Evolutionary conservation across 257 asterid genomes (phyloP).

Genomic region (Nicotiana otophora): DNA sequence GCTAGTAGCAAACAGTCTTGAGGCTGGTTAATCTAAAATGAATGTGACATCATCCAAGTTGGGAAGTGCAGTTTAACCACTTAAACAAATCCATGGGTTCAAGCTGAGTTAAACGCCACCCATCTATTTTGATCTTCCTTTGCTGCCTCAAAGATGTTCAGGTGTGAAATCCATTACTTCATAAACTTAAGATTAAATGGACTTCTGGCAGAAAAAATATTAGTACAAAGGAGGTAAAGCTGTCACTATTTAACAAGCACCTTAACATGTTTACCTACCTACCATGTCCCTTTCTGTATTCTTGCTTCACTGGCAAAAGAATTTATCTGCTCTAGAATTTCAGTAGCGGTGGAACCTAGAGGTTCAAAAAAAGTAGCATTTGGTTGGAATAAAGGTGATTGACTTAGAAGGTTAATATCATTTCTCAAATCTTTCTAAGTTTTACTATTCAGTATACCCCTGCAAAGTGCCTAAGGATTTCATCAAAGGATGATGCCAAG

Average conservation of each 20-base stretch:
- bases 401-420: not conserved
- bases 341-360: not conserved
- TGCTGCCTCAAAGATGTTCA: not conserved
- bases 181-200: not conserved
- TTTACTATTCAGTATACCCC: not conserved
- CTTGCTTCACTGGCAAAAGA: not conserved
- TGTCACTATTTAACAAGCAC: not conserved
- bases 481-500: not conserved
- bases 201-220: not conserved
- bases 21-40: not conserved
- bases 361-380: not conserved
- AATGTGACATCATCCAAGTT: not conserved
- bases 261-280: not conserved
- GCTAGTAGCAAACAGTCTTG: not conserved
- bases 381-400: not conserved
- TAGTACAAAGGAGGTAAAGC: not conserved
- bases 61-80: not conserved
- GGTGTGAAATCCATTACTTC: not conserved
- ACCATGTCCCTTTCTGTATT: not conserved
- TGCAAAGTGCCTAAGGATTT: not conserved
- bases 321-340: not conserved
- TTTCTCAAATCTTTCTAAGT: not conserved
- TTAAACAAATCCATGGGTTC: not conserved
- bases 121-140: not conserved
- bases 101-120: not conserved